Evolutionary conservation across 2,329 filamentous ascomycete genomes (phyloP), one percentile per base, ranked within the genome.

Genomic region (Monilinia laxa): DNA sequence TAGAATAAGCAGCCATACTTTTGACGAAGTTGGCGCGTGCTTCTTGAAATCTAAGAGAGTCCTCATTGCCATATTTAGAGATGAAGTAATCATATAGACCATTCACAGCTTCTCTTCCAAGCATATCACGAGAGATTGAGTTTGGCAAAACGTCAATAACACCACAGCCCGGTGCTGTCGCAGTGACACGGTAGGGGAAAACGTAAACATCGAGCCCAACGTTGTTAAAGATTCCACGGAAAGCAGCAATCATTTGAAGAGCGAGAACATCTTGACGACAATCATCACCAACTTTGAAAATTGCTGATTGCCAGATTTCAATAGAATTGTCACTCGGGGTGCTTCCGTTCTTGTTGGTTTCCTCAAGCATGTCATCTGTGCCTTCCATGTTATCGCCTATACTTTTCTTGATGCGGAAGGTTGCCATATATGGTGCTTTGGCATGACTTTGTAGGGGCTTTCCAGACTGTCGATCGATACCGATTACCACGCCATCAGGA

Each of bases 271-370:
- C 96, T 79, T 99, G 95, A 62, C 95, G 90, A 77, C 95, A 98
- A 78, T 99, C 95, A 77, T 99, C 95, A 69, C 95, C 95, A 59
- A 99, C 96, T 78, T 99, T 99, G 87, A 99, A 99, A 75, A 99
- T 99, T 66, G 94, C 95, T 2, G 93, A 96, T 78, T 99, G 95
- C 96, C 95, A 98, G n/a, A 94, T 90, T 78, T 99, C 96, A 72
- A 96, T 87, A 0, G 87, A 91, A 73, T 85, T 86, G 64, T 80
- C 79, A 38, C 74, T 73, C 10, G 75, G 75, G 25, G 72, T 71
- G 23, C 75, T 74, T 7, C 75, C 78, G 52, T 71, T 68, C 65
- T 81, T 80, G 62, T 79, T 79, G 2, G 80, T 76, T 57, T 84
- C 82, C 67, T 83, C 81, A 9, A 82, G 77, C 74, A 84, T 77